These are phyloP conservation scores for Herpetomonas samuelpessoai DNA, from an alignment of 208 protist species.

Conservation along the genomic window DNA sequence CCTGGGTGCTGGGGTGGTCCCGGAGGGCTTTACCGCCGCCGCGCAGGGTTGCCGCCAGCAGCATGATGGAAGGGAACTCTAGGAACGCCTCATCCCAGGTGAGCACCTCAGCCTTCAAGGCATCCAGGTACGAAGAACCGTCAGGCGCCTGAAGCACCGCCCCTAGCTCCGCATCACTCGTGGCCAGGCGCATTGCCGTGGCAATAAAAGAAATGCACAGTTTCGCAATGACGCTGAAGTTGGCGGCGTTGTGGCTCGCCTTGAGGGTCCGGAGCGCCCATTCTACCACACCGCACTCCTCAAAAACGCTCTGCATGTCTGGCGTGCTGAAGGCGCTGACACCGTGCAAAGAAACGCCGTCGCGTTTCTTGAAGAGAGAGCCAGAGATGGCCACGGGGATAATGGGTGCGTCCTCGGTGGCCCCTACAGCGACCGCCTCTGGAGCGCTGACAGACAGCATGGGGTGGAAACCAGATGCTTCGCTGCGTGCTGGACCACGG, in stretches of 20 bases:
- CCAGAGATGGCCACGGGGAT: conserved; percentile 25
- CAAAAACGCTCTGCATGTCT: conserved; percentile 32
- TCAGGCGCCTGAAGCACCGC: conserved; percentile 21
- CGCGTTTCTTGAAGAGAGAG: conserved; percentile 18
- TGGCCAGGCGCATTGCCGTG: conserved; percentile 59
- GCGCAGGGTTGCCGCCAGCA: conserved; percentile 57
- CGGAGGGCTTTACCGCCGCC: conserved; percentile 52
- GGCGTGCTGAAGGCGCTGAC: conserved; percentile 26
- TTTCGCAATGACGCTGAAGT: conserved; percentile 43
- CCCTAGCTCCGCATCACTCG: conserved; percentile 43
- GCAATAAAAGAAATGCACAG: conserved; percentile 68
- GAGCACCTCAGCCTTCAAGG: conserved; percentile 48
- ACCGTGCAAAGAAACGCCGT: conserved; percentile 44
- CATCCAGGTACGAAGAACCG: conserved; percentile 30
- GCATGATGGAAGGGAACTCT: conserved; percentile 54
- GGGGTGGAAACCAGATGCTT: conserved; percentile 11
- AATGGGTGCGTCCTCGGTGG: conserved; percentile 6
- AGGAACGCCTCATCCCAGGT: conserved; percentile 47
- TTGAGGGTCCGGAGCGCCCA: conserved; percentile 30
- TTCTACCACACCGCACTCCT: conserved; percentile 29
- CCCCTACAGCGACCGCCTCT: conserved; percentile 12
- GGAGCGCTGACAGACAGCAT: conserved; percentile 14
- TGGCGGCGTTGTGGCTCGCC: conserved; percentile 10
- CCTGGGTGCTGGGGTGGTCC: conserved; percentile 56
- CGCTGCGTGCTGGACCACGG: conserved; percentile 29